Evolutionary conservation across 2,329 filamentous ascomycete species (phyloP), one percentile per base, ranked within the genome.

Genomic region (Mycosphaerella sp.): DNA sequence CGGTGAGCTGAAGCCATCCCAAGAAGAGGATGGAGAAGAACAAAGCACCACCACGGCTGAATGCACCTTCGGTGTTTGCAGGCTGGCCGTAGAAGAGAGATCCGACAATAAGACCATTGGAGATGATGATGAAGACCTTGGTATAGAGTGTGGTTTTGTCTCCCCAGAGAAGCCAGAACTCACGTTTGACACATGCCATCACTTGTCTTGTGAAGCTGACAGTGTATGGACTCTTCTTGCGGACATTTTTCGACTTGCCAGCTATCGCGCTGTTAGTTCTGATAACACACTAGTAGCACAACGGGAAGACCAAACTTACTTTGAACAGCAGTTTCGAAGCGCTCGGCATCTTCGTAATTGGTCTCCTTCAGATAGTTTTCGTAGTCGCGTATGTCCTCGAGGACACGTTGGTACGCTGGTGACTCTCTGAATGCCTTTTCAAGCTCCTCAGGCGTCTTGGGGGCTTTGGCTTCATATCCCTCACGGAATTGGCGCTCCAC

Each of bases 161-260:
- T 35, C 87, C 87, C 64, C 80, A 79, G 25, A 89, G 79, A 27
- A 94, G 77, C 84, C 86, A 89, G 53, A 88, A 83, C 67, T 93
- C 86, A 37, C 88, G 79, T 58, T 81, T 76, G 0, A 84, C 85
- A 55, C 71, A 84, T 74, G 81, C 80, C 25, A 79, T 64, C 1
- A 93, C 83, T 68, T 93, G 88, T 4, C 80, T 77, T 39, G 77
- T 71, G 63, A 90, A 86, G 9, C 82, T 86, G 49, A 91, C 81
- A 0, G 87, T 91, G 68, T 89, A 93, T 14, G 81, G 80, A 3
- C 84, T 87, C 56, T 84, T 84, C 61, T 86, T 81, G 6, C 76
- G 74, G 2, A 79, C 82, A 61, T 69, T 72, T 55, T 80, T 81
- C 42, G 84, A 86, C 68, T 88, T 86, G 46, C 79, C 76, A 21